Percentiles rank a stretch among this genome's conserved stretches.
phyloP scores from a whole-genome alignment of 106 monocot species.

The Xerophyta viscosa region DNA sequence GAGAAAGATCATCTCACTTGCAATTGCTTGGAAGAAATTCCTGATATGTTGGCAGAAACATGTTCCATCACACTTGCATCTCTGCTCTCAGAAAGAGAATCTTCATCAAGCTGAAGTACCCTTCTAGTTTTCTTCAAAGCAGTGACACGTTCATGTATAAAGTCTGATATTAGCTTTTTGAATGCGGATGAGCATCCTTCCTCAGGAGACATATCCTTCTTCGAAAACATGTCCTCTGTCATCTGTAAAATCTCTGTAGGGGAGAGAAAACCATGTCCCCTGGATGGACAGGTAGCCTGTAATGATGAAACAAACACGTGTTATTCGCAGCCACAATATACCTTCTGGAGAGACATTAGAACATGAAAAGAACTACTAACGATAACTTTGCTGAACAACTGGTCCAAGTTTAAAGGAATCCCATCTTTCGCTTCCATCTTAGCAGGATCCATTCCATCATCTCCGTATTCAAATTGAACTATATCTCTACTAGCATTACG shows the following conservation, averaged over 20 bases:
- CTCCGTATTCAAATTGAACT: constrained; percentile 91
- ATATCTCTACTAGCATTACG: constrained; percentile 74
- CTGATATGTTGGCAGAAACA: constrained; percentile 64
- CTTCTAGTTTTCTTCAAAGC: constrained; percentile 40
- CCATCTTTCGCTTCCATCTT: constrained; percentile 92
- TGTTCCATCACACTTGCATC: constrained; percentile 29
- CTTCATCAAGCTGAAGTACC: constrained; percentile 43
- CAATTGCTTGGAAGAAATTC: constrained; percentile 74
- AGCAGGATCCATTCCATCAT: constrained; percentile 98
- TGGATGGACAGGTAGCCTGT: constrained; percentile 82
- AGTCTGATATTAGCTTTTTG: constrained; percentile 41
- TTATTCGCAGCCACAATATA: too few species aligned
- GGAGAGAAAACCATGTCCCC: constrained; percentile 29
- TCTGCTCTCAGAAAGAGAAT: constrained; percentile 15
- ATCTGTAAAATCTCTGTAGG: constrained; percentile 48
- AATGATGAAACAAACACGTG: not conserved
- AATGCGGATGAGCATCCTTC: constrained; percentile 65
- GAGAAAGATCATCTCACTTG: constrained; percentile 34
- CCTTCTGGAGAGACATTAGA: not conserved
- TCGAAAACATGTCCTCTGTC: constrained; percentile 30
- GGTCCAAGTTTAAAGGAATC: constrained; percentile 75
- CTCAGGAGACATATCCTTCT: constrained; percentile 40
- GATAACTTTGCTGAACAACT: constrained; percentile 81
- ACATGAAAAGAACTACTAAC: constrained; percentile 28
- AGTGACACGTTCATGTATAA: constrained; percentile 30